Evolutionary conservation across 2,329 filamentous ascomycete species (phyloP).

Genomic region (Sporothrix phasma): DNA sequence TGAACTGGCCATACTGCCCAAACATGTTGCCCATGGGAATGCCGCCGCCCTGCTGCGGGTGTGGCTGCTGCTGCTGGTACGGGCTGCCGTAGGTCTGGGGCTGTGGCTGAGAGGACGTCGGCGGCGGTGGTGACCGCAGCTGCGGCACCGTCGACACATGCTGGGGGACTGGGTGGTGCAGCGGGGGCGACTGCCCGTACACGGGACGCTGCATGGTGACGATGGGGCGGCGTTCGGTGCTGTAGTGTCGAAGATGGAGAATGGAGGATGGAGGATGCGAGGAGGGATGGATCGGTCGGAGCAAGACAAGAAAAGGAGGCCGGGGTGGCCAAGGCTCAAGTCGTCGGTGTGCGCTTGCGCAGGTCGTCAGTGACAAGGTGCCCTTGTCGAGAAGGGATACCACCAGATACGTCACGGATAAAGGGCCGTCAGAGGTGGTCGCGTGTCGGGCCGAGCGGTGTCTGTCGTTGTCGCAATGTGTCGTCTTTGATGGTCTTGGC

Average conservation of each 20-base stretch:
- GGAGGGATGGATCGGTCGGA: neutral
- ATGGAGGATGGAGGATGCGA: neutral
- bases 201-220: slow-evolving; percentile 71
- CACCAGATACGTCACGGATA: neutral
- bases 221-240: too few species aligned
- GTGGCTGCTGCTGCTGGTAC: slow-evolving; percentile 58
- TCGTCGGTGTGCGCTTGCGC: neutral
- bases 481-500: slow-evolving; percentile 12
- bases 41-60: slow-evolving; percentile 38
- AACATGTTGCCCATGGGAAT: slow-evolving; percentile 42
- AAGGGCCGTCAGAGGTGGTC: neutral
- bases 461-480: slow-evolving; percentile 15
- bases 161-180: slow-evolving; percentile 95
- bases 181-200: slow-evolving; percentile 80
- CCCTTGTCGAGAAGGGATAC: neutral
- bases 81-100: slow-evolving; percentile 54
- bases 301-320: neutral
- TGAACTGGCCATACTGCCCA: slow-evolving; percentile 79
- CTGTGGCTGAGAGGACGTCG: slow-evolving; percentile 57
- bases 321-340: neutral
- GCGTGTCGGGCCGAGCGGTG: neutral
- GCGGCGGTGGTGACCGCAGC: slow-evolving; percentile 85
- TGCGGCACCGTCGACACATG: slow-evolving; percentile 97
- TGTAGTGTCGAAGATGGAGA: too few species aligned
- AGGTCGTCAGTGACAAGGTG: neutral